Evolutionary conservation across 495 filamentous ascomycete genomes (phyloP).

Genomic region (Hyaloscypha bicolor): DNA sequence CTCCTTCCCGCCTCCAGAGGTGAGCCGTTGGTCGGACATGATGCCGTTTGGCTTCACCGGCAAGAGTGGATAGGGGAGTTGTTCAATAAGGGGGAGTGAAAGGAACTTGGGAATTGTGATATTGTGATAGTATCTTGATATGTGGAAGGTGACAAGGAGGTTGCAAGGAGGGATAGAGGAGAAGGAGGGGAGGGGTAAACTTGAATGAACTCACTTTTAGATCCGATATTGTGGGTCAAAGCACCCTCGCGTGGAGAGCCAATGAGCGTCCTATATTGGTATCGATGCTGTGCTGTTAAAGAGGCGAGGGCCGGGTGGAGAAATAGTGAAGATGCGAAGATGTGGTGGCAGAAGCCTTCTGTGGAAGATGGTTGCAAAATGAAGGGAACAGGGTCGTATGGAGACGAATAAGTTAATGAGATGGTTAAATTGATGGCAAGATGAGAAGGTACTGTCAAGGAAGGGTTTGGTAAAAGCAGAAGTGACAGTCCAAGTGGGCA

Average conservation of each 20-base stretch:
- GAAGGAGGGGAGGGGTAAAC: no score
- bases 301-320: not conserved
- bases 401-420: not conserved
- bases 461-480: not conserved
- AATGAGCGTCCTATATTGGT: not conserved
- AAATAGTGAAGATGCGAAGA: not conserved
- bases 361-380: not conserved
- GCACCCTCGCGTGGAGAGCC: not conserved
- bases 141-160: not conserved
- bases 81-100: not conserved
- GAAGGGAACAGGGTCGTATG: not conserved
- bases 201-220: not conserved
- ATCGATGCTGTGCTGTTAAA: not conserved
- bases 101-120: not conserved
- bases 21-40: not conserved
- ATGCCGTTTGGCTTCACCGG: not conserved
- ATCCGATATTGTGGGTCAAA: not conserved
- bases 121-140: not conserved
- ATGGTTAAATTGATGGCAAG: no score
- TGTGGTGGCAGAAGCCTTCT: not conserved
- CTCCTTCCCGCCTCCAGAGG: not conserved
- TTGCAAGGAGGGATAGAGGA: not conserved
- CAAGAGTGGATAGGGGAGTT: not conserved
- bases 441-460: no score
- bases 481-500: not conserved